Percentiles rank a stretch among this genome's conserved stretches.
Evolutionary conservation across 75 land plant genomes (phyloP).

Genomic region (Sequoia sempervirens): DNA sequence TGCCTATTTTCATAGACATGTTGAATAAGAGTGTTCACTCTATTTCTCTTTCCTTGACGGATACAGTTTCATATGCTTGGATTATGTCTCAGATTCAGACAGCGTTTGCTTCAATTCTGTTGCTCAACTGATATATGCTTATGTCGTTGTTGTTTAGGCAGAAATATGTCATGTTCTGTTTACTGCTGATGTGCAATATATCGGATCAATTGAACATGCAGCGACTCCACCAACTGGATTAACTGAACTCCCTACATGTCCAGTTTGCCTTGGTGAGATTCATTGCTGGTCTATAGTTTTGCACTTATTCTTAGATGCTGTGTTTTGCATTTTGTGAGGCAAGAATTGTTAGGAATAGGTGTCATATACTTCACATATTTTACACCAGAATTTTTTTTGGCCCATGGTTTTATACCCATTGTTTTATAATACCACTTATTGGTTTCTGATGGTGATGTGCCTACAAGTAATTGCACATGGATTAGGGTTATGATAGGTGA

Average conservation of each 20-base stretch:
- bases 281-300: constrained; percentile 2
- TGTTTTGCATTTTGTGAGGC: background rate
- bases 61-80: background rate
- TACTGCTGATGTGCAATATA: constrained; percentile 75
- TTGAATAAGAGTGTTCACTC: background rate
- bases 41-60: background rate
- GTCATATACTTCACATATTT: too few species aligned
- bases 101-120: background rate
- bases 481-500: too few species aligned
- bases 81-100: background rate
- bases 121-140: constrained; percentile 1
- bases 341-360: too few species aligned
- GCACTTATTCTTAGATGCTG: background rate
- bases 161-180: constrained; percentile 77
- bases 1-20: background rate
- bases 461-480: too few species aligned
- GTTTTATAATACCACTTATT: too few species aligned
- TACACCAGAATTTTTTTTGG: too few species aligned
- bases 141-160: constrained; percentile 40
- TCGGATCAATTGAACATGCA: constrained; percentile 71
- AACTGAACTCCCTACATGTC: constrained; percentile 84
- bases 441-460: too few species aligned
- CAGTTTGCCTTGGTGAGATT: constrained; percentile 88
- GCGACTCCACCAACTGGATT: constrained; percentile 53
- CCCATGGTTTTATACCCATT: too few species aligned